Base-by-base conservation (phyloP, 495 filamentous ascomycete species). In the Coniosporium apollinis region DNA sequence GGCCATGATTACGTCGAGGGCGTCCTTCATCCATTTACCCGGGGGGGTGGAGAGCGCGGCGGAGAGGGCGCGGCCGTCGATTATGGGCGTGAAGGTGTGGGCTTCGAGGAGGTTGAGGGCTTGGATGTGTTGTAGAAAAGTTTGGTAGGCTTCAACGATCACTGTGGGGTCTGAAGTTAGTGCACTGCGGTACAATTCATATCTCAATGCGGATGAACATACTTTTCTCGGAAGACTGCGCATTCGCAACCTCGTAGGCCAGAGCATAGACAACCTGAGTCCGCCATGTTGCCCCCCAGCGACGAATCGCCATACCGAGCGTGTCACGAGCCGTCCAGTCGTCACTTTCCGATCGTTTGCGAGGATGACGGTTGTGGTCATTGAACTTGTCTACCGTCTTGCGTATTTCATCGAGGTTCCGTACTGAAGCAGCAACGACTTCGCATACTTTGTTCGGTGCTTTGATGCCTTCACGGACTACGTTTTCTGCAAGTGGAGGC, bases 21-120 rank as follows among this genome's bases (percentile, higher is more conserved):
- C 84, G 37, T 59, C 58, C 39, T 68, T 67, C 65, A 84, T 71
- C 87, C 87, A 96, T 10, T 63, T 72, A 4, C 89, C 89, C 2
- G 72, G 69, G 42, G 64, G 67, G 2, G 60, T 62, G 0, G 63
- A 62, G 11, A 94, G 54, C 6, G 55, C 67, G 38, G 70, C 59
- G 17, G 67, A 59, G 25, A 94, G 61, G 13, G 76, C 54, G 11
- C 59, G 54, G 7, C 58, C 50, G n/a, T 75, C 65, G n/a, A 70
- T 48, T 24, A 77, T 44, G n/a, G 41, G 50, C 34, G 54, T 57
- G 30, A 49, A 45, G 20, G 46, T 46, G 18, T 59, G 54, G 1
- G 52, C 44, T 2, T 59, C 44, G 14, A 75, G 55, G 4, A 79
- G 39, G 1, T 45, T 25, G 10, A 50, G 50, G 0, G 69, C 59